phyloP scores from a whole-genome alignment of 345 rosid species.

The Eucalyptus curtisii region DNA sequence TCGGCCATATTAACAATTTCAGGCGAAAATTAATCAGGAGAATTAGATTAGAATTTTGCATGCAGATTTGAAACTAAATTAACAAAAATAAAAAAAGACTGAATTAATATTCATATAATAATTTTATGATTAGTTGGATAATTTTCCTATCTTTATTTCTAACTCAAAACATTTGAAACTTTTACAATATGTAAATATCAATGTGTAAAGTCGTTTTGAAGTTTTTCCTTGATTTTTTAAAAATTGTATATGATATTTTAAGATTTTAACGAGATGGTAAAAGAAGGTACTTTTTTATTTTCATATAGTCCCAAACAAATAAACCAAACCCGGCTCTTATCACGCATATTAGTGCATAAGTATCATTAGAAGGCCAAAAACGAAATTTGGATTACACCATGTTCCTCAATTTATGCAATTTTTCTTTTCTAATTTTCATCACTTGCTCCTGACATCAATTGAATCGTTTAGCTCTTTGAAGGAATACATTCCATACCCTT shows the following conservation, averaged over 20 bases:
- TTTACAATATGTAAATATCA: not conserved
- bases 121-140: fast-evolving
- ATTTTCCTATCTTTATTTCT: not conserved
- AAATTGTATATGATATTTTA: not conserved
- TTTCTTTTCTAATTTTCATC: not conserved
- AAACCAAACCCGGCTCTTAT: not conserved
- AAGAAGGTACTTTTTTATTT: not conserved
- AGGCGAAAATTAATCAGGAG: fast-evolving
- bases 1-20: fast-evolving
- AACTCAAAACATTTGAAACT: not conserved
- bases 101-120: fast-evolving
- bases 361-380: not conserved
- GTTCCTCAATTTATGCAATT: not conserved
- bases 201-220: fast-evolving
- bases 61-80: fast-evolving
- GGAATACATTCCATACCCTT: not conserved
- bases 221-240: fast-evolving
- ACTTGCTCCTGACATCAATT: fast-evolving
- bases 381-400: not conserved
- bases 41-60: fast-evolving
- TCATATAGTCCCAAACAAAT: not conserved
- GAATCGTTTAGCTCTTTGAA: not conserved
- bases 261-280: not conserved
- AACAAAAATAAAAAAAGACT: not conserved
- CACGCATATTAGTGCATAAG: not conserved